A percentile compares a stretch with the other conserved stretches of the same genome.
Conservation (phyloP, 192 early-diverging fungal species). For the Coemansia sp. region DNA sequence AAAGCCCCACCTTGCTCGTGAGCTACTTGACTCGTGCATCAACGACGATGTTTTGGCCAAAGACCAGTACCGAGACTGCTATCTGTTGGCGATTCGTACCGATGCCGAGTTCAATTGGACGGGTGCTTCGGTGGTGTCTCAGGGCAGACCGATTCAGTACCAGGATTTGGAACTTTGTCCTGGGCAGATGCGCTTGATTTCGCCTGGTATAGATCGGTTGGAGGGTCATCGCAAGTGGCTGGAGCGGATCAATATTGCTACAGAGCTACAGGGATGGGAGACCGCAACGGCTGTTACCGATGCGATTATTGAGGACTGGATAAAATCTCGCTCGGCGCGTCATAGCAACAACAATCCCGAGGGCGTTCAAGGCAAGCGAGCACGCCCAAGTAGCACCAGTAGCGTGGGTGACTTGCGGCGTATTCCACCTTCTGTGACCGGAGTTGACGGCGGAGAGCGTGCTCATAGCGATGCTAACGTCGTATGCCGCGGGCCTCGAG, state of each 20-base stretch:
- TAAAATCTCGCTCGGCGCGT: neutral
- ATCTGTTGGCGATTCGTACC: slow-evolving; percentile 45
- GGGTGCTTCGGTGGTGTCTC: slow-evolving; percentile 22
- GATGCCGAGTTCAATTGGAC: slow-evolving; percentile 50
- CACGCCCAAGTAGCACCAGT: slow-evolving; percentile 6
- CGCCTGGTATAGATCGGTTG: slow-evolving; percentile 36
- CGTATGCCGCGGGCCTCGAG: neutral
- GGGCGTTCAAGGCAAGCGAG: neutral
- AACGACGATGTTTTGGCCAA: slow-evolving; percentile 21
- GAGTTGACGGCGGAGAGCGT: neutral
- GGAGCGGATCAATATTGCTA: slow-evolving; percentile 27
- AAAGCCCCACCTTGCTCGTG: slow-evolving; percentile 51
- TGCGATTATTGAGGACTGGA: slow-evolving; percentile 19
- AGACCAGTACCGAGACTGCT: slow-evolving; percentile 23
- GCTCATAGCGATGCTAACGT: slow-evolving; percentile 7
- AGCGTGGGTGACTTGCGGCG: neutral
- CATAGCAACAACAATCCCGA: neutral
- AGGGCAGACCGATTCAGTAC: slow-evolving; percentile 18
- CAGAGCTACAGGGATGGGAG: slow-evolving; percentile 30
- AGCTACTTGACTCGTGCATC: slow-evolving; percentile 58
- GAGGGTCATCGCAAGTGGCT: slow-evolving; percentile 33
- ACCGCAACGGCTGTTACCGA: slow-evolving; percentile 36
- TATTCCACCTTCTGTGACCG: neutral
- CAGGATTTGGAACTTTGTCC: slow-evolving; percentile 36
- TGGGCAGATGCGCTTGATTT: slow-evolving; percentile 51